phyloP scores from a whole-genome alignment of 345 rosid species.

The Aegle marmelos region DNA sequence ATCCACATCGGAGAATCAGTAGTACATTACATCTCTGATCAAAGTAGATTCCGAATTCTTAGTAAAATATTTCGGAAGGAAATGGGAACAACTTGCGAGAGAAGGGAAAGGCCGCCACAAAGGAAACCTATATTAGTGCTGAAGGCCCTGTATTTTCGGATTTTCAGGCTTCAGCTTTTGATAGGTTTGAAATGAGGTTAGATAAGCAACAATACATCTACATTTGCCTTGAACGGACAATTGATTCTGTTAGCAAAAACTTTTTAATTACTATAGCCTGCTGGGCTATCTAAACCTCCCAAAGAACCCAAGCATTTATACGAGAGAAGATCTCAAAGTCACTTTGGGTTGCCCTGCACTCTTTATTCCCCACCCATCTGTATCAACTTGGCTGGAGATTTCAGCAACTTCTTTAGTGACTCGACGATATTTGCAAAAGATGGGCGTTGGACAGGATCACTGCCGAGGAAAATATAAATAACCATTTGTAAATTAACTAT shows the following conservation, averaged over 20 bases:
- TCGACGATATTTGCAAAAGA: conserved; percentile 60
- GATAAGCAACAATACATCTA: conserved; percentile 28
- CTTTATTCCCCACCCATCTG: conserved; percentile 46
- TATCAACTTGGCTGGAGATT: conserved; percentile 65
- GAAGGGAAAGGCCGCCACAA: not conserved
- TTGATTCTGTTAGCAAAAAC: conserved; percentile 14
- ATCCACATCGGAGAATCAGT: not conserved
- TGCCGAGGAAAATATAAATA: conserved; percentile 21
- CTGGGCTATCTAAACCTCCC: not conserved
- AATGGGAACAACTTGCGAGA: not conserved
- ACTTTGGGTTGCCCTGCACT: not conserved
- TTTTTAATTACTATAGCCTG: not conserved
- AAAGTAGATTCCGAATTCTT: conserved; percentile 1
- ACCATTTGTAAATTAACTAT: not conserved
- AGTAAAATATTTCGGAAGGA: conserved; percentile 7
- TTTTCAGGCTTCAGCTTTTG: not conserved
- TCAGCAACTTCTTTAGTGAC: conserved; percentile 71
- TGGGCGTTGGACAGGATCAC: conserved; percentile 79
- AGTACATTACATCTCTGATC: not conserved
- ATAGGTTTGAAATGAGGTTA: conserved; percentile 15
- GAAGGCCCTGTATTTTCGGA: not conserved
- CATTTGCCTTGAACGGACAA: conserved; percentile 24
- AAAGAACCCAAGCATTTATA: not conserved
- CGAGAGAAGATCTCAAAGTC: not conserved
- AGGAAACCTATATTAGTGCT: not conserved